These are phyloP conservation scores for Lolium multiflorum DNA, from an alignment of 176 grass and related monocot species.

Conservation along the genomic window DNA sequence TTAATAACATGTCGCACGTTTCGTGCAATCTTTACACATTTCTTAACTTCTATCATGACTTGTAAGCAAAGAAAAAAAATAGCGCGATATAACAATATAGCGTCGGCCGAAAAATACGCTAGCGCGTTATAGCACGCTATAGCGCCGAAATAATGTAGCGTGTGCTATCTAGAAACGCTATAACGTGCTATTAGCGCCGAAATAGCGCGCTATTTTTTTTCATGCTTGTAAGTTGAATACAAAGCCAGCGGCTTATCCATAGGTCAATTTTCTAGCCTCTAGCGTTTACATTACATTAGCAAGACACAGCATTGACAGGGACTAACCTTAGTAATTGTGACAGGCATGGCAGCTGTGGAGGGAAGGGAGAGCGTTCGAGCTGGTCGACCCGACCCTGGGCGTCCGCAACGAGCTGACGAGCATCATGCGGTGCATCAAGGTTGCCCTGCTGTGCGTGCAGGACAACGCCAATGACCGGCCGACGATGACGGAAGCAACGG, in stretches of 20 bases:
- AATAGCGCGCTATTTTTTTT: no score
- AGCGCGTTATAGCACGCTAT: no score
- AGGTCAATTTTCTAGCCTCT: neutral
- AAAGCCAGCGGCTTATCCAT: neutral
- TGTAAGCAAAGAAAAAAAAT: no score
- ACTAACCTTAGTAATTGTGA: neutral
- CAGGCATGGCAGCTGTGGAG: constrained; percentile 79
- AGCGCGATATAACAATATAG: no score
- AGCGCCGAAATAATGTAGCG: no score
- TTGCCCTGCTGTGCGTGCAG: constrained; percentile 79
- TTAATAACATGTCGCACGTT: neutral
- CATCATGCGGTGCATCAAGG: constrained; percentile 57
- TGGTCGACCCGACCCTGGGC: constrained; percentile 57
- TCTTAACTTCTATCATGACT: neutral
- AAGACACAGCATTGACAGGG: neutral
- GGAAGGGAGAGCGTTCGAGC: constrained; percentile 45
- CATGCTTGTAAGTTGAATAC: neutral
- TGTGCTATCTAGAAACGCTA: no score
- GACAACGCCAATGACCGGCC: constrained; percentile 60
- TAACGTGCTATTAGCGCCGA: no score
- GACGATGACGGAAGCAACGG: constrained; percentile 57
- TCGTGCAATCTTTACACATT: neutral
- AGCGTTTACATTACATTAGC: neutral
- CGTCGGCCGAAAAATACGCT: no score
- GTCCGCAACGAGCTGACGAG: neutral